phyloP scores from a whole-genome alignment of 73 alveolate species.

The Paramecium caudatum region DNA sequence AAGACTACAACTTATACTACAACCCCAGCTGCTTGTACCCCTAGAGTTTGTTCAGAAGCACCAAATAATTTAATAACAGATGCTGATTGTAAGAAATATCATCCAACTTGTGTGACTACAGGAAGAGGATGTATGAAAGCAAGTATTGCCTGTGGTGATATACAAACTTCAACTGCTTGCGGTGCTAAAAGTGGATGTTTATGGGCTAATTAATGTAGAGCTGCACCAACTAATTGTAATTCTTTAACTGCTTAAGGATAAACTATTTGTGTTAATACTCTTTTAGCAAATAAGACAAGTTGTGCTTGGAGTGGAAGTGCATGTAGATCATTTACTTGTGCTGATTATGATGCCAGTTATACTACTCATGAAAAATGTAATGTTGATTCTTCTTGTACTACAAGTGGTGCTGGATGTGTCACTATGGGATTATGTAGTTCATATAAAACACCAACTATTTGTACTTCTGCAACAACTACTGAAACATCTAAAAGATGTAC shows the following conservation, averaged over 20 bases:
- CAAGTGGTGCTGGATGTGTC: constrained; percentile 47
- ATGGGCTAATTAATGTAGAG: not conserved
- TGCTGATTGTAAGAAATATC: not conserved
- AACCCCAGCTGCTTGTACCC: not conserved
- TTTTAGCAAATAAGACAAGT: constrained; percentile 2
- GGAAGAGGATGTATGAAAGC: constrained; percentile 7
- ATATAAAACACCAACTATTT: not conserved
- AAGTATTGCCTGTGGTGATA: not conserved
- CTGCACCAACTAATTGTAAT: not conserved
- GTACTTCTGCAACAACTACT: constrained; percentile 24
- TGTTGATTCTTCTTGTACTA: constrained; percentile 27
- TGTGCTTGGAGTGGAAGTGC: not conserved
- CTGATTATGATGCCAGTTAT: not conserved
- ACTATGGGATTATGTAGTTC: not conserved
- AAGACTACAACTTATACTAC: not conserved
- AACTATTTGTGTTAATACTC: constrained; percentile 45
- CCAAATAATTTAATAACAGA: constrained; percentile 29
- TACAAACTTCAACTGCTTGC: not conserved
- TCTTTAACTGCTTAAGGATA: not conserved
- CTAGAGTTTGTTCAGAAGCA: not conserved
- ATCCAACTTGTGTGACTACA: not conserved
- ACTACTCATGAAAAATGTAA: constrained; percentile 8
- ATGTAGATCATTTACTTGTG: constrained; percentile 39
- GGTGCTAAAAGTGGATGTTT: not conserved
- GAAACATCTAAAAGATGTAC: not conserved